phyloP scores from a whole-genome alignment of 1,284 basidiomycete genomes.

The Trichosporon coremiiforme region DNA sequence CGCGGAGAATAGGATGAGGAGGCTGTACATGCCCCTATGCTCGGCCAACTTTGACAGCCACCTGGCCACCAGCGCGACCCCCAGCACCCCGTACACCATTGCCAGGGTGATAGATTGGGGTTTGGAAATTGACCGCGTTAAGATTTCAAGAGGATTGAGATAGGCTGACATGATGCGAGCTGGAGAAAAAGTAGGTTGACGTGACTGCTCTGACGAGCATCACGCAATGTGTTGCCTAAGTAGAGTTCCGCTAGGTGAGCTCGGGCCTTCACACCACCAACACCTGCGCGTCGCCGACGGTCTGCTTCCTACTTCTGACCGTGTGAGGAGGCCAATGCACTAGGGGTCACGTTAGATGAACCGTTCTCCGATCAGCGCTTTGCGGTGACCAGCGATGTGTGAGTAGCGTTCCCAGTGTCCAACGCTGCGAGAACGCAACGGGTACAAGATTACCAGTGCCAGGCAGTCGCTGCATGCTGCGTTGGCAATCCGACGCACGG shows the following conservation, averaged over 20 bases:
- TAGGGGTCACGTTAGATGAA: too few relatives aligned
- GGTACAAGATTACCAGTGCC: too few relatives aligned
- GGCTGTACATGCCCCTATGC: neutral
- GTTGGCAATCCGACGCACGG: too few relatives aligned
- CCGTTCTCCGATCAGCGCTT: too few relatives aligned
- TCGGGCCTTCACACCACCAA: neutral
- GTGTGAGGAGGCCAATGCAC: neutral
- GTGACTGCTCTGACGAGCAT: neutral
- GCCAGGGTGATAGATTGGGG: neutral
- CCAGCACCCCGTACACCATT: neutral
- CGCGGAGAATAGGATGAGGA: neutral
- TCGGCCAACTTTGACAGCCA: neutral
- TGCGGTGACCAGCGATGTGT: too few relatives aligned
- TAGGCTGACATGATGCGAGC: neutral
- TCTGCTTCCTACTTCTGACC: neutral
- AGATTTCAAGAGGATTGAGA: neutral
- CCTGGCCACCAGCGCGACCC: neutral
- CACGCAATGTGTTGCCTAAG: neutral
- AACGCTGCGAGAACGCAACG: too few relatives aligned
- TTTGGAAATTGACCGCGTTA: neutral
- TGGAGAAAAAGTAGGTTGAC: neutral
- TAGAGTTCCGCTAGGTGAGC: neutral
- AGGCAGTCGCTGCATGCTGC: too few relatives aligned
- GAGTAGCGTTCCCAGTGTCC: too few relatives aligned
- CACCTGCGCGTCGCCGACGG: conserved; percentile 5